Conservation (phyloP, 2,329 filamentous ascomycete genomes). For the Dothideomycetidae sp. region DNA sequence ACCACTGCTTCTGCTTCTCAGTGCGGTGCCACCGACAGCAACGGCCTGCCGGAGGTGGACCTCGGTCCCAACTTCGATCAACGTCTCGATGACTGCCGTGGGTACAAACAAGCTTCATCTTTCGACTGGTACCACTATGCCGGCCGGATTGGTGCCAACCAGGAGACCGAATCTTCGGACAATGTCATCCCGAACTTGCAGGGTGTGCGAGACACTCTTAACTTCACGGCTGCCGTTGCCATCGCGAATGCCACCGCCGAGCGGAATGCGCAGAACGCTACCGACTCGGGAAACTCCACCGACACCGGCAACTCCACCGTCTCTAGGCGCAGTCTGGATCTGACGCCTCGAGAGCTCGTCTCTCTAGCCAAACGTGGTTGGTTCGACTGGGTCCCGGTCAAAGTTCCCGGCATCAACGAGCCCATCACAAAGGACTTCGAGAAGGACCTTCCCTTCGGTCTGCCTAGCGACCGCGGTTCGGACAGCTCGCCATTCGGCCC, state of each 20-base stretch:
- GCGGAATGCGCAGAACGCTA: neutral
- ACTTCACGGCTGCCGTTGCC: neutral
- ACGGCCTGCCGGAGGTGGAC: slow-evolving; percentile 1
- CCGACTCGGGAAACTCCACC: too few relatives aligned
- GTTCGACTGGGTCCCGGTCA: slow-evolving; percentile 1
- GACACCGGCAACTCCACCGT: too few relatives aligned
- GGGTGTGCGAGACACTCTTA: neutral
- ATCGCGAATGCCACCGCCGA: neutral
- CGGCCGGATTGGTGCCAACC: neutral
- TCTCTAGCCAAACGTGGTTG: neutral
- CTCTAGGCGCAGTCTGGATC: too few relatives aligned
- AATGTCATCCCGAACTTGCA: neutral
- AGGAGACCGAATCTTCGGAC: neutral
- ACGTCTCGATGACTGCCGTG: slow-evolving; percentile 3
- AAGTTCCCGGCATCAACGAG: slow-evolving; percentile 1
- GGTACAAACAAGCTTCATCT: neutral
- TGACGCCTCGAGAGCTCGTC: too few relatives aligned
- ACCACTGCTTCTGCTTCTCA: neutral
- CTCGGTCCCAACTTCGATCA: slow-evolving; percentile 1
- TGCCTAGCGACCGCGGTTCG: neutral
- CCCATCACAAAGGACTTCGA: slow-evolving; percentile 1
- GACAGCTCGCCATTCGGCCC: neutral
- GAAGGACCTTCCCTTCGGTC: neutral
- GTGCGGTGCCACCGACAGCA: slow-evolving; percentile 2
- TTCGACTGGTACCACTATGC: neutral